Evolutionary conservation across 495 filamentous ascomycete species (phyloP).

Genomic region (Neurospora hispaniola): DNA sequence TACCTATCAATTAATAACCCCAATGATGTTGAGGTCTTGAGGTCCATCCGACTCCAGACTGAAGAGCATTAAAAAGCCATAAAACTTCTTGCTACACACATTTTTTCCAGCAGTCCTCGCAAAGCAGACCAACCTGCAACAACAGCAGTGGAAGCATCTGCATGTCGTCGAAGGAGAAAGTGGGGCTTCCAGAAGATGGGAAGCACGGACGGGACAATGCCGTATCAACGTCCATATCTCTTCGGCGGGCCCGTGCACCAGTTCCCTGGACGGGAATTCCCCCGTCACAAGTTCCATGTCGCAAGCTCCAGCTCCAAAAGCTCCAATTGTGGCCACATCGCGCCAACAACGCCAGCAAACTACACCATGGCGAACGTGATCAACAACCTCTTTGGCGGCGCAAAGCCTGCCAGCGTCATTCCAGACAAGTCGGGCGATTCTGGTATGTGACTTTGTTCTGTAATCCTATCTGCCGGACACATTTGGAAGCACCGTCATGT

Average conservation of each 20-base stretch:
- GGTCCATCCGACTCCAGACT: not conserved
- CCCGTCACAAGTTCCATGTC: not conserved
- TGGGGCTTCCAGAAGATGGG: not conserved
- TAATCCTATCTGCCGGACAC: not conserved
- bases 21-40: not conserved
- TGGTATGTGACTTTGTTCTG: constrained; percentile 37
- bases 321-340: not conserved
- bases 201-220: not conserved
- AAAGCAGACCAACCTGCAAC: not conserved
- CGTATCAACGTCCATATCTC: not conserved
- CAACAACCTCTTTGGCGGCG: constrained; percentile 57
- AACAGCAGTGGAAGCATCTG: not conserved
- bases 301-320: not conserved
- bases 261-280: not conserved
- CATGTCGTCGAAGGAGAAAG: not conserved
- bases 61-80: not conserved
- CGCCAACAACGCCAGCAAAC: constrained; percentile 5
- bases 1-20: not conserved
- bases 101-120: not conserved
- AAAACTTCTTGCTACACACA: not conserved
- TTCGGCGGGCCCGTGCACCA: not conserved
- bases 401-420: constrained; percentile 39
- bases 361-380: constrained; percentile 56
- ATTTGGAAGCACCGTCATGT: not conserved
- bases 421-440: constrained; percentile 40